Base-by-base conservation (phyloP, 164 flowering plant genomes). In the Magnolia kwangsiensis region DNA sequence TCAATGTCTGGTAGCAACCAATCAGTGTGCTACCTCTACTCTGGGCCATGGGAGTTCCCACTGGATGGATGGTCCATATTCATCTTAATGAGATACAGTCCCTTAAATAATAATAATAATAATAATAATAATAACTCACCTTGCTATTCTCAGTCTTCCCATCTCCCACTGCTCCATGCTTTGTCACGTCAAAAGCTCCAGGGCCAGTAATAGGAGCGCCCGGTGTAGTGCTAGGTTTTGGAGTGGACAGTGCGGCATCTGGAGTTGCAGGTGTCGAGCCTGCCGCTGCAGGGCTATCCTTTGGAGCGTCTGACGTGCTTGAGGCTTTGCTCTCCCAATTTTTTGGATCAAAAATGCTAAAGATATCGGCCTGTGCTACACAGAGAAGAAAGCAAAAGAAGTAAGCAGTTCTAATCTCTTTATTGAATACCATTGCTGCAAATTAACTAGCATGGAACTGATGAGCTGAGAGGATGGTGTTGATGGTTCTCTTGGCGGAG, bases 111-210 rank as follows among this genome's bases (percentile, higher is more conserved):
- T 1, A 1, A 1, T 1, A 27, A 1, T 1, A 27, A 27, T 0
- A 27, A 27, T 1, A 27, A 27, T 1, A 1, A 27, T 1, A 27
- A 1, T 0, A 27, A 1, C 49, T 72, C 58, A 76, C 80, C 79
- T 78, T 71, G 16, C 65, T 37, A 31, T 66, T 78, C 13, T 80
- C 82, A 8, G 72, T 63, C 29, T 51, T 50, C 37, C 85, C 82
- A 29, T 78, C 86, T 9, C 78, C 65, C 59, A 72, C 78, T 1
- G 90, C 92, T 13, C 88, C 90, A 72, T 9, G 86, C 5, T 78
- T 11, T 49, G 84, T 20, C 0, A 88, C 85, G 23, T 87, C 85
- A 50, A 89, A 87, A 21, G 81, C 50, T 66, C 76, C 82, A 69
- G 78, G 86, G 51, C 19, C 72, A 10, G 79, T 71, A 4, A 3